Percentiles rank a stretch among this genome's conserved stretches.
Conservation (phyloP, 2,329 filamentous ascomycete genomes). For the Colletotrichum orchidophilum region DNA sequence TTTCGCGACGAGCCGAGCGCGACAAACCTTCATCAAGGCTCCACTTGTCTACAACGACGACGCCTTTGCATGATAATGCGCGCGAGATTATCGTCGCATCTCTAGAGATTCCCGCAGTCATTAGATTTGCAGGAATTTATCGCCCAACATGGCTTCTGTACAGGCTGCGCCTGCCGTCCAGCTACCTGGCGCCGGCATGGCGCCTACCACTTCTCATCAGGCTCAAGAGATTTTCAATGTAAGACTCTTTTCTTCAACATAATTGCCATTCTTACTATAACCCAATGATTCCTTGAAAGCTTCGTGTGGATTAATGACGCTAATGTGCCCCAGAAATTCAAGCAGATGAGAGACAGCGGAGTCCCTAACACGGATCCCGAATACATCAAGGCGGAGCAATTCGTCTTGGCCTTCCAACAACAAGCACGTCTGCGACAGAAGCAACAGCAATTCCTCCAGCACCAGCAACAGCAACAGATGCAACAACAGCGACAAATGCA, state of each 20-base stretch:
- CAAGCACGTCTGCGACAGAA: constrained; percentile 65
- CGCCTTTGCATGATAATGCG: constrained; percentile 33
- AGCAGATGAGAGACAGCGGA: constrained; percentile 87
- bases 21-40: constrained; percentile 29
- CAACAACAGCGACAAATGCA: constrained; percentile 64
- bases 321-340: constrained; percentile 73
- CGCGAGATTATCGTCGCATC: constrained; percentile 31
- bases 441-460: constrained; percentile 54
- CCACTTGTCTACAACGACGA: constrained; percentile 20
- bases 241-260: constrained; percentile 43
- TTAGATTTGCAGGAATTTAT: constrained; percentile 22
- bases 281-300: constrained; percentile 2
- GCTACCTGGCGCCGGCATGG: constrained; percentile 69
- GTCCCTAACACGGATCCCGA: constrained; percentile 86
- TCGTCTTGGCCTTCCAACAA: constrained; percentile 77
- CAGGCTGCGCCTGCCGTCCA: constrained; percentile 77
- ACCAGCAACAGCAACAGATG: constrained; percentile 53
- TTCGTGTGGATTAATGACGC: background rate
- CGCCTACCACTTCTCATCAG: constrained; percentile 78
- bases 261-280: background rate
- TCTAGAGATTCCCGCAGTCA: constrained; percentile 33
- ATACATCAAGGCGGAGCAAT: constrained; percentile 81
- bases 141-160: constrained; percentile 76
- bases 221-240: constrained; percentile 79
- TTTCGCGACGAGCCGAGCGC: constrained; percentile 34